These are phyloP conservation scores for Lycium barbarum DNA, from an alignment of 257 asterid genomes.

Conservation along the genomic window DNA sequence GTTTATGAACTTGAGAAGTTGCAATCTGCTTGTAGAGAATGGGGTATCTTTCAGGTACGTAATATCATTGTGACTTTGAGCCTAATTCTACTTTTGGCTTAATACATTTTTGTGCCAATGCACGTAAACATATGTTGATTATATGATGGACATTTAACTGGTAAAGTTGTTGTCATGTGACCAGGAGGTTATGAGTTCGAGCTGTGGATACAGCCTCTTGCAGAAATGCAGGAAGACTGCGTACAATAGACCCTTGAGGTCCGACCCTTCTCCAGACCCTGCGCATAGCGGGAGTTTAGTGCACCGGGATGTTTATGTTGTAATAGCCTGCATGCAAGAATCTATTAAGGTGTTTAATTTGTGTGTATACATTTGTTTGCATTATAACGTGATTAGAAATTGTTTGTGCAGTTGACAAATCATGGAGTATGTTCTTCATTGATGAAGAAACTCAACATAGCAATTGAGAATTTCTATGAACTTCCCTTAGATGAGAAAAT, in stretches of 20 bases:
- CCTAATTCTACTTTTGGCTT: no score
- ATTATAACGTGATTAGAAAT: neutral
- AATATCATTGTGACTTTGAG: neutral
- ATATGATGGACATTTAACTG: no score
- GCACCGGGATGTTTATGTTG: no score
- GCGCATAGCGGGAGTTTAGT: no score
- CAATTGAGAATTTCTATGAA: slow-evolving; percentile 61
- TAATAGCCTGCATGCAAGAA: neutral
- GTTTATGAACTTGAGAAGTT: slow-evolving; percentile 45
- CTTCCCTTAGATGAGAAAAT: slow-evolving; percentile 63
- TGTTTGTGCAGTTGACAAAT: slow-evolving; percentile 58
- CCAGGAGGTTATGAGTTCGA: no score
- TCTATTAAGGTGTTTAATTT: neutral
- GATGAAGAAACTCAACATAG: slow-evolving; percentile 56
- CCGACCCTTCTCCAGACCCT: no score
- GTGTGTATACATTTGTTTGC: neutral
- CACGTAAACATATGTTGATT: no score
- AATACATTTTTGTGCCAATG: no score
- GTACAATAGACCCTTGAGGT: no score
- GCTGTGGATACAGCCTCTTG: no score
- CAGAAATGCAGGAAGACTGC: no score
- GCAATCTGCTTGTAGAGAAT: slow-evolving; percentile 59
- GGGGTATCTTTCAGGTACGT: slow-evolving; percentile 79
- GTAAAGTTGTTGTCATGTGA: no score
- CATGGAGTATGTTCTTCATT: slow-evolving; percentile 61